Conservation (phyloP, 2,329 filamentous ascomycete species). For the Colletotrichum musae region DNA sequence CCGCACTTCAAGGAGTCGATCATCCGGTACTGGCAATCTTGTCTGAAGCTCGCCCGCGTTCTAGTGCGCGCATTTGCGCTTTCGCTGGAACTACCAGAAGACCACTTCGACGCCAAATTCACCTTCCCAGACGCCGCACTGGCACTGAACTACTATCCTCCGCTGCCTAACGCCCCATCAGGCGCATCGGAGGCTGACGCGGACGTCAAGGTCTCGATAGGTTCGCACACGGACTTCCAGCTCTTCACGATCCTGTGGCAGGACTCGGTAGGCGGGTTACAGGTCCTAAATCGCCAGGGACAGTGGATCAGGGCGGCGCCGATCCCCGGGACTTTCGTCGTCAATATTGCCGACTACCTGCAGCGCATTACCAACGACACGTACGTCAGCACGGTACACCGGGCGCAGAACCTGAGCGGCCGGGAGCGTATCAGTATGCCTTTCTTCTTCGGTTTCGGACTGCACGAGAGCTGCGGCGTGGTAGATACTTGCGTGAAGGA, state of each 20-base stretch:
- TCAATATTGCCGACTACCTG: conserved; percentile 67
- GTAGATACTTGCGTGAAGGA: conserved; percentile 54
- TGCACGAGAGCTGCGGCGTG: conserved; percentile 58
- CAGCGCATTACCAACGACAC: conserved; percentile 65
- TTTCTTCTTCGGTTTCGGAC: conserved; percentile 61
- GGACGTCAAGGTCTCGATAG: conserved; percentile 54
- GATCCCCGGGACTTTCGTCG: conserved; percentile 60
- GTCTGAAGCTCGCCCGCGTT: conserved; percentile 64
- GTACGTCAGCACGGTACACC: conserved; percentile 65
- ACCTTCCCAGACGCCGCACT: conserved; percentile 63
- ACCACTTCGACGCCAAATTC: conserved; percentile 68
- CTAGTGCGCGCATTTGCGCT: conserved; percentile 69
- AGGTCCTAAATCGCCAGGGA: conserved; percentile 56
- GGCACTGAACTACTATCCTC: conserved; percentile 58
- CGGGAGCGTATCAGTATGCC: conserved; percentile 60
- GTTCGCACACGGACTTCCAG: conserved; percentile 68
- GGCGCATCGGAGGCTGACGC: conserved; percentile 11
- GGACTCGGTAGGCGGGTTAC: conserved; percentile 57
- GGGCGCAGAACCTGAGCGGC: conserved; percentile 58
- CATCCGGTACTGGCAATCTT: conserved; percentile 62
- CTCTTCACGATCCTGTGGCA: conserved; percentile 65
- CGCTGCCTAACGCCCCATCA: conserved; percentile 17
- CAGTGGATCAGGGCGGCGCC: conserved; percentile 60
- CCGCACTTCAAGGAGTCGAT: conserved; percentile 63
- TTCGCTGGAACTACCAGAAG: conserved; percentile 66